phyloP scores from a whole-genome alignment of 768 basidiomycete genomes.

The Holtermannia corniformis region DNA sequence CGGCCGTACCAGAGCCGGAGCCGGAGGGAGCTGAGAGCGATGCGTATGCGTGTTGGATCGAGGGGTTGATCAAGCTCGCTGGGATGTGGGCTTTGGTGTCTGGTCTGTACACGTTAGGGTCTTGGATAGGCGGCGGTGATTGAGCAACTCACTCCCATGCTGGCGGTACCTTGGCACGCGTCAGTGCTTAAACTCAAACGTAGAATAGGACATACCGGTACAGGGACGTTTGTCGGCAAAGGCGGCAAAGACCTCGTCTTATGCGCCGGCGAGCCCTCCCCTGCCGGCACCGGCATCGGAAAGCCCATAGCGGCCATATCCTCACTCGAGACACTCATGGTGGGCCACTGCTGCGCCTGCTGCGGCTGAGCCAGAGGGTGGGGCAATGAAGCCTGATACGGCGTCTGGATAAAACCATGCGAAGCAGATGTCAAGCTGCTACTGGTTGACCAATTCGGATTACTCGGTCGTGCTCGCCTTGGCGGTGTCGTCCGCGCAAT shows the following conservation, averaged over 20 bases:
- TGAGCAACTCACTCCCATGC: conserved; percentile 29
- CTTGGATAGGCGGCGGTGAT: neutral
- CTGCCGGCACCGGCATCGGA: neutral
- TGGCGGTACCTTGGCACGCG: conserved; percentile 20
- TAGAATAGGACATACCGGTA: conserved; percentile 8
- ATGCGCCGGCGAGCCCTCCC: conserved; percentile 5
- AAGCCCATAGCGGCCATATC: conserved; percentile 4
- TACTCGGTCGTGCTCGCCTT: no score
- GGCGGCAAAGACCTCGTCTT: conserved; percentile 17
- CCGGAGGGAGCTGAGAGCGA: conserved; percentile 24
- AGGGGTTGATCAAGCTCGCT: conserved; percentile 18
- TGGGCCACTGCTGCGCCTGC: neutral
- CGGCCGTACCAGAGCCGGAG: conserved; percentile 16
- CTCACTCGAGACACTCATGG: conserved; percentile 4
- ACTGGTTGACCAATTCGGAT: no score
- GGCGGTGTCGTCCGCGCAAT: no score
- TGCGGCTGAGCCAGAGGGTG: neutral
- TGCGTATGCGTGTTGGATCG: conserved; percentile 30
- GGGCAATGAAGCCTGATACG: neutral
- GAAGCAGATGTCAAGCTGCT: no score
- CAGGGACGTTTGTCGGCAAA: conserved; percentile 18
- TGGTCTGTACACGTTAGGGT: conserved; percentile 14
- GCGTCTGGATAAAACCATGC: neutral
- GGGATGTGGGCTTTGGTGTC: conserved; percentile 37
- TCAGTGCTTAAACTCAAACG: neutral